phyloP scores from a whole-genome alignment of 208 protist genomes.

The Leishmania braziliensis region DNA sequence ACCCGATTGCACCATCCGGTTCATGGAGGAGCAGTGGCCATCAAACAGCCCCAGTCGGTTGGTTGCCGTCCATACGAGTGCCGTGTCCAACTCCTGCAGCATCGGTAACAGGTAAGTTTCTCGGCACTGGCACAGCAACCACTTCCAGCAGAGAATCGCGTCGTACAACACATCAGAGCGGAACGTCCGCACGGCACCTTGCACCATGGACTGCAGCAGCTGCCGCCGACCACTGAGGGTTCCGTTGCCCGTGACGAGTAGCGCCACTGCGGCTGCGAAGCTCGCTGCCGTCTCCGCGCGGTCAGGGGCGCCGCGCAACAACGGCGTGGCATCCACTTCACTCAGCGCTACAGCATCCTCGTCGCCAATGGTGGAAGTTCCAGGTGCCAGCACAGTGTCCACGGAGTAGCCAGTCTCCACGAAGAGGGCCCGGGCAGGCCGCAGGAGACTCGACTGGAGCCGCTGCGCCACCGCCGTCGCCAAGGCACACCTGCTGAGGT shows the following conservation, averaged over 20 bases:
- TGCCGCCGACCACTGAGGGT: constrained; percentile 35
- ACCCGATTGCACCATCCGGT: constrained; percentile 66
- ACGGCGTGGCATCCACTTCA: constrained; percentile 10
- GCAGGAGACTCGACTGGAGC: constrained; percentile 24
- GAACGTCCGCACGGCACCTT: constrained; percentile 67
- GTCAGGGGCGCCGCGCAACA: constrained; percentile 3
- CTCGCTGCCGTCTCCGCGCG: constrained; percentile 36
- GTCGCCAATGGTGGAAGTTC: background rate
- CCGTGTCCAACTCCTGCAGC: constrained; percentile 59
- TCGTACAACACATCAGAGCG: constrained; percentile 49
- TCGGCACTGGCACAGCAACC: constrained; percentile 62
- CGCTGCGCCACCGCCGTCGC: constrained; percentile 16
- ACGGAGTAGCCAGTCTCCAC: constrained; percentile 20
- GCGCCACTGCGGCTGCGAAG: constrained; percentile 51
- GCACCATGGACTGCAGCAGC: constrained; percentile 70
- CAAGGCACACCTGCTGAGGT: constrained; percentile 23
- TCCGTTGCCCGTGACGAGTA: constrained; percentile 40
- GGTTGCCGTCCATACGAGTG: constrained; percentile 66
- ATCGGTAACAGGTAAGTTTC: constrained; percentile 56
- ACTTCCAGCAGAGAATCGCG: constrained; percentile 69
- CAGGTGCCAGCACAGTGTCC: background rate
- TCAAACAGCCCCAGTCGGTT: constrained; percentile 79
- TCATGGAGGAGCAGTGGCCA: constrained; percentile 48
- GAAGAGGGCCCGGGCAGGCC: constrained; percentile 25
- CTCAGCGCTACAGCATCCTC: constrained; percentile 4